A percentile compares a stretch with the other conserved stretches of the same genome.
Conservation (phyloP, 2,329 filamentous ascomycete species). For the Diaporthe destruens region DNA sequence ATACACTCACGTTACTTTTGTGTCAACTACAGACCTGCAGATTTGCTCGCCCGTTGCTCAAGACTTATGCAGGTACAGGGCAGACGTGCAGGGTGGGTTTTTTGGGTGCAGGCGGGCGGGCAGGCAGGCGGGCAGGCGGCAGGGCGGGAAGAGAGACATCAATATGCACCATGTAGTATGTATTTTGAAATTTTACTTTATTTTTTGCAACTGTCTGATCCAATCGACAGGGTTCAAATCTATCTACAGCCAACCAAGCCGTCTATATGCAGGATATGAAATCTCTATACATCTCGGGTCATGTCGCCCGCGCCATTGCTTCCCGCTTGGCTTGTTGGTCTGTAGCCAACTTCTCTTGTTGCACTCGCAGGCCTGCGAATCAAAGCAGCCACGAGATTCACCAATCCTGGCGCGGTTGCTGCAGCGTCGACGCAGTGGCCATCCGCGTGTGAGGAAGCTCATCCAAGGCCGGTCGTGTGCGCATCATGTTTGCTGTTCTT, state of each 20-base stretch:
- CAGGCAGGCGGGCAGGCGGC: neutral
- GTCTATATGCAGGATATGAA: slow-evolving; percentile 28
- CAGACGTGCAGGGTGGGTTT: slow-evolving; percentile 3
- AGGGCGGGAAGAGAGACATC: neutral
- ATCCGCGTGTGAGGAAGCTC: neutral
- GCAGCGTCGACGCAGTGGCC: slow-evolving; percentile 5
- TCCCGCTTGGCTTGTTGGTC: neutral
- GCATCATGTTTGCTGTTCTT: neutral
- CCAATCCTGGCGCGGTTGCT: neutral
- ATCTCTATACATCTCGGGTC: slow-evolving; percentile 30
- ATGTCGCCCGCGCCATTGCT: neutral
- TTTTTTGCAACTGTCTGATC: slow-evolving; percentile 33
- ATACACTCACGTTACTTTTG: neutral
- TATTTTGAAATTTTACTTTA: slow-evolving; percentile 35
- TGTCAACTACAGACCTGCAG: neutral
- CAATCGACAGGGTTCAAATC: slow-evolving; percentile 25
- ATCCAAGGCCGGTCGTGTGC: neutral
- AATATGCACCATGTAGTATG: too few relatives aligned
- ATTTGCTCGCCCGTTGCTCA: slow-evolving; percentile 4
- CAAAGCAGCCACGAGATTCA: neutral
- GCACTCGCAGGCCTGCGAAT: too few relatives aligned
- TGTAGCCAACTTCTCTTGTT: neutral
- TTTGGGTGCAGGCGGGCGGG: too few relatives aligned
- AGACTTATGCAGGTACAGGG: slow-evolving; percentile 34
- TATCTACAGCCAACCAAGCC: slow-evolving; percentile 31